phyloP scores from a whole-genome alignment of 2,329 filamentous ascomycete genomes.

The Beauveria caledonica region DNA sequence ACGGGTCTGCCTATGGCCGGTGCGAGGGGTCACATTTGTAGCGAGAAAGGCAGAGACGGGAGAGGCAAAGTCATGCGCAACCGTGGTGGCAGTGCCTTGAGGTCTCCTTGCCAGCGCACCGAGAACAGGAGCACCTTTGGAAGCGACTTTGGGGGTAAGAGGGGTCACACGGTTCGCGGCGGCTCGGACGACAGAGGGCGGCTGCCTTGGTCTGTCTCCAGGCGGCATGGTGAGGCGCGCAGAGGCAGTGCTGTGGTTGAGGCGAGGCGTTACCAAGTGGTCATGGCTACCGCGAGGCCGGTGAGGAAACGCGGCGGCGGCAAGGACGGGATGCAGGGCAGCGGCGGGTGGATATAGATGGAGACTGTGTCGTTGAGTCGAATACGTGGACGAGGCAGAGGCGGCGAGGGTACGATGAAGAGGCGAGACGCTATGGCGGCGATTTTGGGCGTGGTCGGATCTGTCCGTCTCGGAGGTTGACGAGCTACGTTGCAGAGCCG shows the following conservation, averaged over 20 bases:
- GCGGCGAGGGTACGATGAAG: neutral
- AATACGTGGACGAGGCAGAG: neutral
- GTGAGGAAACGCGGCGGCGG: slow-evolving; percentile 3
- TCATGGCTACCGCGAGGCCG: slow-evolving; percentile 6
- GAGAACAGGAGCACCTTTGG: slow-evolving; percentile 30
- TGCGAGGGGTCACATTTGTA: slow-evolving; percentile 70
- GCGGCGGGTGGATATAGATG: neutral
- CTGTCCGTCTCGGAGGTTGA: neutral
- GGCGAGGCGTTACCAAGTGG: neutral
- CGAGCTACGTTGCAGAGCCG: slow-evolving; percentile 1
- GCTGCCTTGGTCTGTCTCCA: slow-evolving; percentile 55
- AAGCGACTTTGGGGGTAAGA: slow-evolving; percentile 45
- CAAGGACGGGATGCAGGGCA: neutral
- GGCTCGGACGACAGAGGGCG: slow-evolving; percentile 56
- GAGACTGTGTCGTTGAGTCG: slow-evolving; percentile 1
- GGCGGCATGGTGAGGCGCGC: slow-evolving; percentile 11
- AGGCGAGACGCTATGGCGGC: neutral
- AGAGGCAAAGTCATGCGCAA: slow-evolving; percentile 36
- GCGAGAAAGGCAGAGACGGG: slow-evolving; percentile 49
- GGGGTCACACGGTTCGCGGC: slow-evolving; percentile 33
- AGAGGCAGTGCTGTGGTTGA: slow-evolving; percentile 4
- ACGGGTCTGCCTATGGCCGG: slow-evolving; percentile 63
- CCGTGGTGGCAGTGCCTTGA: slow-evolving; percentile 8
- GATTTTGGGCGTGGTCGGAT: neutral
- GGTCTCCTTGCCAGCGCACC: slow-evolving; percentile 36